These are phyloP conservation scores for Tephrocybe sp. DNA, from an alignment of 768 basidiomycete genomes.

Conservation along the genomic window DNA sequence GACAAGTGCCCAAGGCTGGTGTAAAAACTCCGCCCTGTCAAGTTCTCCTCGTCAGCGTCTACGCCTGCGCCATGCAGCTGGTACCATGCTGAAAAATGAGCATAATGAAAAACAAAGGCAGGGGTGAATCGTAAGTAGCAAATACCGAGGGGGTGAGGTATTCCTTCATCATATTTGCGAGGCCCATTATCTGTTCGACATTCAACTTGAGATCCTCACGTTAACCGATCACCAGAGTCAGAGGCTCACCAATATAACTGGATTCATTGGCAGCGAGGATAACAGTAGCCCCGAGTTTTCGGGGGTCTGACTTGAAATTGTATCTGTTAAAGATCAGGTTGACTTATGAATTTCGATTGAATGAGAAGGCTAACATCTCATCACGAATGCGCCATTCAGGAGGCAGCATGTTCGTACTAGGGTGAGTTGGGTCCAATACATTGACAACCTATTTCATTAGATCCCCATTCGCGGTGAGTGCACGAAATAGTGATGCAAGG, in stretches of 20 bases:
- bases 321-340: slow-evolving; percentile 40
- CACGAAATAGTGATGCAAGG: background rate
- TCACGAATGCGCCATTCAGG: slow-evolving; percentile 50
- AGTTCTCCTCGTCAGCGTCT: slow-evolving; percentile 31
- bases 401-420: slow-evolving; percentile 57
- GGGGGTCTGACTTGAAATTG: slow-evolving; percentile 71
- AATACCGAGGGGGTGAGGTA: slow-evolving; percentile 75
- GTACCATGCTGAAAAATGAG: slow-evolving; percentile 63
- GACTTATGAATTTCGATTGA: background rate
- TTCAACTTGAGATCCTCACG: too few relatives aligned
- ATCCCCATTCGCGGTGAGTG: background rate
- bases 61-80: slow-evolving; percentile 74
- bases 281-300: slow-evolving; percentile 57
- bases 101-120: background rate
- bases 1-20: slow-evolving; percentile 78
- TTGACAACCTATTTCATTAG: slow-evolving; percentile 48
- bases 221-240: too few relatives aligned
- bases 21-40: slow-evolving; percentile 78
- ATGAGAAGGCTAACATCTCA: slow-evolving; percentile 47
- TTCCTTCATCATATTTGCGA: slow-evolving; percentile 61
- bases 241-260: slow-evolving; percentile 57
- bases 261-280: slow-evolving; percentile 65
- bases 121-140: background rate
- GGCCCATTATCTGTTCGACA: slow-evolving; percentile 38
- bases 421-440: slow-evolving; percentile 55